A percentile compares a stretch with the other conserved stretches of the same genome.
These are phyloP conservation scores for Colletotrichum musicola DNA, from an alignment of 2,329 filamentous ascomycete species.

Conservation along the genomic window DNA sequence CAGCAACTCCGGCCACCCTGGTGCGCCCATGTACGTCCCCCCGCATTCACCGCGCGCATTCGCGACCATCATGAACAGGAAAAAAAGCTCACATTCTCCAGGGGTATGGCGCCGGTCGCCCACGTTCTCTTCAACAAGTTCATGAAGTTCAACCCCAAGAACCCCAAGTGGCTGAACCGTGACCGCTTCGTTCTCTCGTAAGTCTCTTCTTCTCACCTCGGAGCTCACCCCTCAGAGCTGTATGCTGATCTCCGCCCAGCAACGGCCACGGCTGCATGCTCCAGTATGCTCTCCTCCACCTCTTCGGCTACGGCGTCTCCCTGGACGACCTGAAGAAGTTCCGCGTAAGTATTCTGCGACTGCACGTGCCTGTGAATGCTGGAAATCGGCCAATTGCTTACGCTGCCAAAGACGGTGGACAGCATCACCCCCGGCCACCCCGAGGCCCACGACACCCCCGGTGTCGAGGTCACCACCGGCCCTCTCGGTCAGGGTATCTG, in stretches of 20 bases:
- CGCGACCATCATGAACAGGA: not conserved
- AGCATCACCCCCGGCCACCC: constrained; percentile 95
- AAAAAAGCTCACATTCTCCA: constrained; percentile 53
- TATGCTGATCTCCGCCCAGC: constrained; percentile 58
- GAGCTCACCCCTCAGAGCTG: not conserved
- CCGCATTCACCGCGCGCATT: constrained; percentile 6
- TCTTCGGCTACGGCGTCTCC: constrained; percentile 89
- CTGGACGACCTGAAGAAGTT: constrained; percentile 96
- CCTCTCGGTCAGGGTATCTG: constrained; percentile 97
- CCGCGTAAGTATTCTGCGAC: constrained; percentile 75
- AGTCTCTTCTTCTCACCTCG: constrained; percentile 57
- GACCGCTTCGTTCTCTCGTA: constrained; percentile 99
- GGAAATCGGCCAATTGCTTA: not conserved
- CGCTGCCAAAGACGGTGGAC: constrained; percentile 60
- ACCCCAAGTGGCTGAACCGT: constrained; percentile 95
- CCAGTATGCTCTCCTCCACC: constrained; percentile 96
- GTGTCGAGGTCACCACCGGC: constrained; percentile 97
- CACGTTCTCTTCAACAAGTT: constrained; percentile 99
- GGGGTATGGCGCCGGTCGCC: constrained; percentile 90
- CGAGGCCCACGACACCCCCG: constrained; percentile 95
- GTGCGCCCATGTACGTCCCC: constrained; percentile 90
- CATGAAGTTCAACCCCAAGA: constrained; percentile 99
- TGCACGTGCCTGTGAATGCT: too few species aligned
- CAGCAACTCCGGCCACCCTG: constrained; percentile 98
- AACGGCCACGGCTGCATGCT: constrained; percentile 99